phyloP scores from a whole-genome alignment of 2,329 filamentous ascomycete species.

The Penicillium fuscoglaucum region DNA sequence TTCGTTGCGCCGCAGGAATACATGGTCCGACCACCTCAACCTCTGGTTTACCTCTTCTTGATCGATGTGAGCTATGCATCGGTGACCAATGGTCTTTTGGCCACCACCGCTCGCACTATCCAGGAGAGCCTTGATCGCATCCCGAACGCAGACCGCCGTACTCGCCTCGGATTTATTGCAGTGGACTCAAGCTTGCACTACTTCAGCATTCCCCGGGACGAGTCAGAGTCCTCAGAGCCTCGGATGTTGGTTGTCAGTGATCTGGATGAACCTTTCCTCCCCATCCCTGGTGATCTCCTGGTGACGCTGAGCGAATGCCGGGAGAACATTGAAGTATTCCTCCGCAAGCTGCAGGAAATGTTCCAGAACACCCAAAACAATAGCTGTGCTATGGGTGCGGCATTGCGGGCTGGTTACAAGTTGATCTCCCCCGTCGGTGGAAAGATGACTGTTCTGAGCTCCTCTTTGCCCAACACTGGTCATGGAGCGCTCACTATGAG shows the following conservation, averaged over 20 bases:
- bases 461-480: constrained; percentile 85
- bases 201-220: constrained; percentile 89
- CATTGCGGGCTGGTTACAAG: constrained; percentile 89
- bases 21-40: constrained; percentile 96
- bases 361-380: constrained; percentile 91
- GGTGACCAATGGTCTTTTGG: constrained; percentile 85
- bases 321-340: constrained; percentile 86
- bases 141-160: constrained; percentile 94
- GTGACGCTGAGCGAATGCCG: constrained; percentile 87
- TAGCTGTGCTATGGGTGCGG: constrained; percentile 91
- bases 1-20: constrained; percentile 98
- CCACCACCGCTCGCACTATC: constrained; percentile 89
- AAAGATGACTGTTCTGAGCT: constrained; percentile 89
- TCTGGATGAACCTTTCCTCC: constrained; percentile 92
- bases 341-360: constrained; percentile 90
- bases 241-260: constrained; percentile 94
- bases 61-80: constrained; percentile 92
- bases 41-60: constrained; percentile 91
- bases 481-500: constrained; percentile 88
- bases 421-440: constrained; percentile 91
- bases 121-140: constrained; percentile 93
- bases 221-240: constrained; percentile 78
- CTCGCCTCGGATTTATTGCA: constrained; percentile 89
- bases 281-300: constrained; percentile 86
- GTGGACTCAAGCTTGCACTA: constrained; percentile 95